These are phyloP conservation scores for Setaria viridis DNA, from an alignment of 202 grass and related monocot genomes.

Conservation along the genomic window DNA sequence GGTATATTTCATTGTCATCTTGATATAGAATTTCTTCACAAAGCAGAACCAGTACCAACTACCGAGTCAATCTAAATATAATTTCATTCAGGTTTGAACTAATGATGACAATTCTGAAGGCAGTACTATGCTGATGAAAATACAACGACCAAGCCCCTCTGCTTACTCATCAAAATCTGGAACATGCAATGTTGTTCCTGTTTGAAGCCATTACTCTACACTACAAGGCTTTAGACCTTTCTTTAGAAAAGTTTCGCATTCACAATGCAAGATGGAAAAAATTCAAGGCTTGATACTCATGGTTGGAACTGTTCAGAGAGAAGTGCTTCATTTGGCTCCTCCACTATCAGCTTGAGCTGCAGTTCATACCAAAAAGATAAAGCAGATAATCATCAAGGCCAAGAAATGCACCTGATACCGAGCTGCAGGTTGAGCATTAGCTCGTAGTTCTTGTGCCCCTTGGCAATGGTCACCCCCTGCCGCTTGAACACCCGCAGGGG, in stretches of 20 bases:
- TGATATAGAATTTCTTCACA: slow-evolving; percentile 11
- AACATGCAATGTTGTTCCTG: slow-evolving; percentile 26
- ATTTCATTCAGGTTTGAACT: slow-evolving; percentile 35
- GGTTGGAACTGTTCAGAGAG: no score
- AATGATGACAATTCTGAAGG: slow-evolving; percentile 23
- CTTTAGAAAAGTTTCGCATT: slow-evolving; percentile 25
- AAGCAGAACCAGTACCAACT: slow-evolving; percentile 20
- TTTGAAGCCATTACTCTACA: slow-evolving; percentile 18
- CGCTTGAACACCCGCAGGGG: slow-evolving; percentile 48
- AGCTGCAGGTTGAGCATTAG: slow-evolving; percentile 99
- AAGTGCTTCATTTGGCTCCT: neutral
- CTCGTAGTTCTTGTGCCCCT: slow-evolving; percentile 94
- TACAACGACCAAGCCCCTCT: neutral
- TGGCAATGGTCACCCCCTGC: slow-evolving; percentile 82
- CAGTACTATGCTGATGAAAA: slow-evolving; percentile 3
- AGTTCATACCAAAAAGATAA: slow-evolving; percentile 18
- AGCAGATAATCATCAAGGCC: neutral
- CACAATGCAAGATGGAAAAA: slow-evolving; percentile 14
- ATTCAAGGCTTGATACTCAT: neutral
- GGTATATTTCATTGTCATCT: neutral
- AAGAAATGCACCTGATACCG: slow-evolving; percentile 75
- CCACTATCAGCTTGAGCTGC: neutral
- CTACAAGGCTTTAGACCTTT: neutral
- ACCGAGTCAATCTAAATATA: neutral
- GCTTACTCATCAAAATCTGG: slow-evolving; percentile 5